These are phyloP conservation scores for Eucalyptus lansdowneana DNA, from an alignment of 345 rosid genomes.

Conservation along the genomic window DNA sequence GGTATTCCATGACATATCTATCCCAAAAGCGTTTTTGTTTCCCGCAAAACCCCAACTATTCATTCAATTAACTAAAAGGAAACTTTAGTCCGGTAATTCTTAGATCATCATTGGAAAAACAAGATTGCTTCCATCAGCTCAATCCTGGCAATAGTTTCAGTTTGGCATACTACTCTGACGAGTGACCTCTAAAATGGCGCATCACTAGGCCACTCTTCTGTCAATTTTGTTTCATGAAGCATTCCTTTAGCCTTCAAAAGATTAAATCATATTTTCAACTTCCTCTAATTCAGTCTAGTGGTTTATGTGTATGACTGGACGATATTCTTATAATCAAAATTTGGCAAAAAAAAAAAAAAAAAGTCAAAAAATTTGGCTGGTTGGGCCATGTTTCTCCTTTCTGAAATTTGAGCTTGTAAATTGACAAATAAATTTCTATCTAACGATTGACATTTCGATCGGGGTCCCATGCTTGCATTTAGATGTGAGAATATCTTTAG, in stretches of 20 bases:
- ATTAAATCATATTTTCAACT: neutral
- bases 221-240: neutral
- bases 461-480: neutral
- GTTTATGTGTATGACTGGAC: neutral
- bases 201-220: neutral
- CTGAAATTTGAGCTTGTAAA: neutral
- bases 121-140: neutral
- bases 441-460: neutral
- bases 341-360: no score
- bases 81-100: neutral
- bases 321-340: neutral
- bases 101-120: neutral
- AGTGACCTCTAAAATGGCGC: neutral
- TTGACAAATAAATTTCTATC: neutral
- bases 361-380: fast-evolving
- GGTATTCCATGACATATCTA: no score
- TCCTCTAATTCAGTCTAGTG: neutral
- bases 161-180: neutral
- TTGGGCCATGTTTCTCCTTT: neutral
- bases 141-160: neutral
- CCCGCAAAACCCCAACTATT: neutral
- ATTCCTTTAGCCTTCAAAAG: neutral
- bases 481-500: no score
- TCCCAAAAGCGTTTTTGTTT: no score
- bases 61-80: neutral